Base-by-base conservation (phyloP, 495 filamentous ascomycete species). In the Penicillium waksmanii region DNA sequence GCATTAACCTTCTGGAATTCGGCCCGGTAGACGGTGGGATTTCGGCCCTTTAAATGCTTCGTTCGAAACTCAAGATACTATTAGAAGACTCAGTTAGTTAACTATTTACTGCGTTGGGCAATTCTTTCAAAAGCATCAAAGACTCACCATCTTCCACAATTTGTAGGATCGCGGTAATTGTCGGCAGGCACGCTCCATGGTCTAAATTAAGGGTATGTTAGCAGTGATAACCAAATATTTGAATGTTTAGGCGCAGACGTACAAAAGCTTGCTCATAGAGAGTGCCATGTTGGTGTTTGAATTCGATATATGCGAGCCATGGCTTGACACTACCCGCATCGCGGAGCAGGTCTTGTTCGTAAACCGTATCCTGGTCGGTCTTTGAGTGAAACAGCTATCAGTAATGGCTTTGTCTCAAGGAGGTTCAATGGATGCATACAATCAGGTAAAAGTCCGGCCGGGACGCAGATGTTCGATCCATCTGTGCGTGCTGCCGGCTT, bases 141-240 rank as follows among this genome's bases (percentile, higher is more conserved):
- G 33, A 33, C 78, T 56, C 78, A 94, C 90, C 87, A 94, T 90
- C 78, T 97, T 99, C 96, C 96, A 99, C 25, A 99, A 79, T 80
- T 98, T 99, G 75, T 97, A 98, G 23, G 93, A 97, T 60, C 96
- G 85, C 38, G 96, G 96, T 31, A 98, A 83, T 62, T 93, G 87
- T 62, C 85, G 81, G 70, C 92, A 96, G 35, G 96, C 94, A 61
- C 96, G 84, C 77, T 99, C 96, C 78, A 97, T 87, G 7, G 83
- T 67, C 80, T 82, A 55, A 18, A 57, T 23, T 5, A 51, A 35
- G 13, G 42, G 42, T 15, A 43, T 27, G 21, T 66, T 49, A 60
- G 56, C 57, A 31, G 52, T 36, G 15, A 65, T 49, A 23, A 27
- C 33, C 25, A 43, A 9, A 31, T 31, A 58, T 4, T 21, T 44